Percentiles rank a stretch among this genome's conserved stretches.
These are phyloP conservation scores for Boletus subluridellus DNA, from an alignment of 1,284 basidiomycete species.

Conservation along the genomic window DNA sequence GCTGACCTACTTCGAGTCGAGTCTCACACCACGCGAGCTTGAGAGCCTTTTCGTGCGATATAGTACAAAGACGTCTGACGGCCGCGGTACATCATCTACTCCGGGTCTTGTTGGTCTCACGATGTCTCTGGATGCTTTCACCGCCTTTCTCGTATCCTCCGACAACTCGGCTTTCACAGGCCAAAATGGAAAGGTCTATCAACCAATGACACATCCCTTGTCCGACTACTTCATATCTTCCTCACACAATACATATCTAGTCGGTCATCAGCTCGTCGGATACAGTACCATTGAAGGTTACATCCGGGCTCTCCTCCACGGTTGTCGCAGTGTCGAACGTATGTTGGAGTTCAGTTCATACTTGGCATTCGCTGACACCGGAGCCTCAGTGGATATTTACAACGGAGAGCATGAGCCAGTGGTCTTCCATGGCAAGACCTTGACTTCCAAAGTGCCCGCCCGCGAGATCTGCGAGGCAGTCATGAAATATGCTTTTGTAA, in stretches of 20 bases:
- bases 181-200: conserved; percentile 42
- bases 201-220: conserved; percentile 80
- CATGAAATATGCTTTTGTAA: conserved; percentile 88
- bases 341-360: conserved; percentile 33
- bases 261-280: conserved; percentile 91
- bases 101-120: conserved; percentile 27
- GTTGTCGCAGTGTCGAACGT: conserved; percentile 92
- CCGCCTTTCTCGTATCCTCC: conserved; percentile 69
- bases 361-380: not conserved
- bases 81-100: not conserved
- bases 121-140: conserved; percentile 63
- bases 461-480: conserved; percentile 87
- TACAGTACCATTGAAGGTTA: conserved; percentile 95
- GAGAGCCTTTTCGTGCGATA: conserved; percentile 57
- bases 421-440: conserved; percentile 88
- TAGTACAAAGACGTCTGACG: conserved; percentile 28
- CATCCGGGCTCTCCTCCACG: conserved; percentile 85
- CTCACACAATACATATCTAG: conserved; percentile 96
- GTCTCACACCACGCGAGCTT: conserved; percentile 44
- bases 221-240: conserved; percentile 91
- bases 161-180: conserved; percentile 61
- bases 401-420: conserved; percentile 83
- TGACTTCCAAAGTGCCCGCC: conserved; percentile 84
- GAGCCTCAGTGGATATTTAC: conserved; percentile 82
- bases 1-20: conserved; percentile 42